phyloP scores from a whole-genome alignment of 1,139 yeast species.

The Protomyces pachydermus region DNA sequence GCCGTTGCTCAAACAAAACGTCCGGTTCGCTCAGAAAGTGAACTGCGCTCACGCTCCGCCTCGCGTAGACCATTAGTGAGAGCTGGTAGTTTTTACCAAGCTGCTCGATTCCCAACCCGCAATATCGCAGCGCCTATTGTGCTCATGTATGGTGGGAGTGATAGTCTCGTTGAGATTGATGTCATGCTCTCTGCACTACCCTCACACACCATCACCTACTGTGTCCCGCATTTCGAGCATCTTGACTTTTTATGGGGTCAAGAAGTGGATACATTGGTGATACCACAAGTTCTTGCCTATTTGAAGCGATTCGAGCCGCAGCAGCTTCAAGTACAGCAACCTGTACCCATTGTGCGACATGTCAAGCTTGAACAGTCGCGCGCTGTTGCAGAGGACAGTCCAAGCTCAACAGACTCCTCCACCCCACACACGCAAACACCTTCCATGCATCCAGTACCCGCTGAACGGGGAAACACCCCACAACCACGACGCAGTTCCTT shows the following conservation, averaged over 20 bases:
- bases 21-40: neutral
- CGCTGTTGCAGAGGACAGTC: neutral
- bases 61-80: neutral
- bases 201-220: constrained; percentile 41
- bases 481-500: neutral
- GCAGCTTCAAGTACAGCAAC: neutral
- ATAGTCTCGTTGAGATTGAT: constrained; percentile 78
- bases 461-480: neutral
- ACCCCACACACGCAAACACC: neutral
- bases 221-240: constrained; percentile 67
- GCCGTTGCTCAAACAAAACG: neutral
- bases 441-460: no score
- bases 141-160: constrained; percentile 71
- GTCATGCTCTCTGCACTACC: constrained; percentile 62
- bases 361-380: neutral
- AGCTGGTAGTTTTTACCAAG: constrained; percentile 46
- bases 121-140: constrained; percentile 68
- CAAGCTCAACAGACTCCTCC: neutral
- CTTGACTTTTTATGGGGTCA: constrained; percentile 86
- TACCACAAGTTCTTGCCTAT: constrained; percentile 46
- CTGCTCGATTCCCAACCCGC: constrained; percentile 60
- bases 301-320: neutral
- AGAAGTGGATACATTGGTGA: constrained; percentile 53
- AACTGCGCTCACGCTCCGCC: constrained; percentile 22
- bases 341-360: neutral